phyloP scores from a whole-genome alignment of 768 basidiomycete species.

The Tylopilus rubrobrunneus region DNA sequence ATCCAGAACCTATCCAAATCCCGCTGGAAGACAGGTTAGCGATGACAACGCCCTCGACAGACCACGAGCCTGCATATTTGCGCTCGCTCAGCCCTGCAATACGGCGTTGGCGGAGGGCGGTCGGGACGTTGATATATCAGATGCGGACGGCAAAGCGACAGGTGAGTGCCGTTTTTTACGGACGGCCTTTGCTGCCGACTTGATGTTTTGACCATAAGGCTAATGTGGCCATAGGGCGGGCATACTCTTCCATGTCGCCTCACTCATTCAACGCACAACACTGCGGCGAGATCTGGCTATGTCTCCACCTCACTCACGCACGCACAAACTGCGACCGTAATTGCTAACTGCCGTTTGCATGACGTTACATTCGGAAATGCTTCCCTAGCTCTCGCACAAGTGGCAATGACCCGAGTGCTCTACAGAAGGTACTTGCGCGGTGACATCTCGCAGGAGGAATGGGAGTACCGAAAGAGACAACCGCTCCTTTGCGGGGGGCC shows the following conservation, averaged over 20 bases:
- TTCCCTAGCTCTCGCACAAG: slow-evolving; percentile 47
- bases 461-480: slow-evolving; percentile 1
- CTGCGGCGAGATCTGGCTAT: slow-evolving; percentile 35
- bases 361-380: slow-evolving; percentile 49
- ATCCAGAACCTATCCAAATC: slow-evolving; percentile 2
- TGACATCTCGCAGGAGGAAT: slow-evolving; percentile 1
- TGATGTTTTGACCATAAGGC: no score
- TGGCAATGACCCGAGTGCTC: slow-evolving; percentile 50
- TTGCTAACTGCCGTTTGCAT: slow-evolving; percentile 38
- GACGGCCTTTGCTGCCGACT: not conserved
- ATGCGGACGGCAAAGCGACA: slow-evolving; percentile 32
- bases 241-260: slow-evolving; percentile 50
- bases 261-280: slow-evolving; percentile 32
- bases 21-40: slow-evolving; percentile 38
- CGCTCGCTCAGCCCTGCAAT: slow-evolving; percentile 31
- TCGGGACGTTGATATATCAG: slow-evolving; percentile 35
- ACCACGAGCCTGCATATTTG: slow-evolving; percentile 31
- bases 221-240: slow-evolving; percentile 41
- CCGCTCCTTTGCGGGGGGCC: slow-evolving; percentile 23
- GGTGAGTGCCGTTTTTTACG: slow-evolving; percentile 25
- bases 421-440: slow-evolving; percentile 33
- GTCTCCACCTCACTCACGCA: slow-evolving; percentile 23
- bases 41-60: slow-evolving; percentile 37
- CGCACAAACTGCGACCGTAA: slow-evolving; percentile 31
- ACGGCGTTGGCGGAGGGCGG: slow-evolving; percentile 45